These are phyloP conservation scores for Sporothrix luriei DNA, from an alignment of 2,329 filamentous ascomycete genomes.

Conservation along the genomic window DNA sequence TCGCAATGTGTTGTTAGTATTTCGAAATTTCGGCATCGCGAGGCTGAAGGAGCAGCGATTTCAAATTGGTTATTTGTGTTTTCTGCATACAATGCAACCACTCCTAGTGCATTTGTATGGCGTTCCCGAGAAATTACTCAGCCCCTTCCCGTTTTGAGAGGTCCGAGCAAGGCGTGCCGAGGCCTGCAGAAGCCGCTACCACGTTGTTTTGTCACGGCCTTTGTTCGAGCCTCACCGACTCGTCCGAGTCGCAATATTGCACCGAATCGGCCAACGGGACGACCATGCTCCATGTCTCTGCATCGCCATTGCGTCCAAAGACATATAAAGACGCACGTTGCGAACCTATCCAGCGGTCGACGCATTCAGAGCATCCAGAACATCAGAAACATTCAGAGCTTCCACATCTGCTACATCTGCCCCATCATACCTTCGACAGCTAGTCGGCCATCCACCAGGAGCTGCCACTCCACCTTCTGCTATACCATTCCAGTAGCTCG, in stretches of 20 bases:
- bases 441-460: constrained; percentile 1
- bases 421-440: not conserved
- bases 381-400: not conserved
- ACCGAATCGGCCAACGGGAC: constrained; percentile 24
- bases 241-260: not conserved
- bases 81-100: not conserved
- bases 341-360: not conserved
- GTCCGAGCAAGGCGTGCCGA: constrained; percentile 17
- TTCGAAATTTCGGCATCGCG: not conserved
- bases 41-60: not conserved
- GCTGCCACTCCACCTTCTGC: not conserved
- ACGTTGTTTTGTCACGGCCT: constrained; percentile 26
- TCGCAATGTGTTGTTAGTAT: not conserved
- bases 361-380: not conserved
- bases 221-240: not conserved
- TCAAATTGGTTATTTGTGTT: not conserved
- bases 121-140: constrained; percentile 30
- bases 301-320: not conserved
- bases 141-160: constrained; percentile 5
- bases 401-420: not conserved
- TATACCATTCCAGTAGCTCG: not conserved
- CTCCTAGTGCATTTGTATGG: not conserved
- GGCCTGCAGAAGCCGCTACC: not conserved
- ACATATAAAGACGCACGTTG: not conserved
- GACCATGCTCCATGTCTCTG: constrained; percentile 19